Base-by-base conservation (phyloP, 257 asterid genomes). In the Orobanche coerulescens region DNA sequence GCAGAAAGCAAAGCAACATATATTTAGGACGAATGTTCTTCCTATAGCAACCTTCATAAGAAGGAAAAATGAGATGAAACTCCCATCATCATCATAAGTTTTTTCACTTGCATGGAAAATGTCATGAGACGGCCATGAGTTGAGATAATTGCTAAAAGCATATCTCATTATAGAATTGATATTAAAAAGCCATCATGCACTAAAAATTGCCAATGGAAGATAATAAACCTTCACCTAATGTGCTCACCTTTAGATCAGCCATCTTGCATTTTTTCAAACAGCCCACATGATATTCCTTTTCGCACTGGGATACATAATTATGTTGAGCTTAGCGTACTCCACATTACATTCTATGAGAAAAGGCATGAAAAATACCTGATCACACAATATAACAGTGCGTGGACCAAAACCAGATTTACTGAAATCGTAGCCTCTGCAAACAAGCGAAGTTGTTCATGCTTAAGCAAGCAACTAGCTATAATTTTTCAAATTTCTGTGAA, bases 351-450 rank as follows among this genome's bases (percentile, higher is more conserved):
- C 47, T 23, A 52, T 15, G 4, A 69, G 22, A 46, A 58, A 60
- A 62, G 71, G 60, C 24, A 58, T 71, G 67, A 54, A 61, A 66
- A 77, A 65, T 80, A 89, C 99, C 99, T 93, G 99, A 69, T 89
- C 94, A 66, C 99, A 93, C 31, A 89, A 78, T 75, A 93, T 86
- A 71, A 93, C 99, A 28, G 99, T 93, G 46, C 96, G 95, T 44
- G 99, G 99, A 64, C 99, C 99, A 84, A 93, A 93, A 67, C 99
- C 99, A 65, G 96, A 75, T 76, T 87, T 86, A 78, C 99, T 93
- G 58, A 81, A 93, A 79, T 93, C 99, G 44, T 86, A 83, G 66
- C 92, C 99, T 75, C 99, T 93, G 94, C 73, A 67, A 42, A 39
- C 43, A 61, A 44, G 24, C 52, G 55, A 28, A 56, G 36, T 49